Evolutionary conservation across 2,329 filamentous ascomycete species (phyloP).

Genomic region (Sporothrix pallida): DNA sequence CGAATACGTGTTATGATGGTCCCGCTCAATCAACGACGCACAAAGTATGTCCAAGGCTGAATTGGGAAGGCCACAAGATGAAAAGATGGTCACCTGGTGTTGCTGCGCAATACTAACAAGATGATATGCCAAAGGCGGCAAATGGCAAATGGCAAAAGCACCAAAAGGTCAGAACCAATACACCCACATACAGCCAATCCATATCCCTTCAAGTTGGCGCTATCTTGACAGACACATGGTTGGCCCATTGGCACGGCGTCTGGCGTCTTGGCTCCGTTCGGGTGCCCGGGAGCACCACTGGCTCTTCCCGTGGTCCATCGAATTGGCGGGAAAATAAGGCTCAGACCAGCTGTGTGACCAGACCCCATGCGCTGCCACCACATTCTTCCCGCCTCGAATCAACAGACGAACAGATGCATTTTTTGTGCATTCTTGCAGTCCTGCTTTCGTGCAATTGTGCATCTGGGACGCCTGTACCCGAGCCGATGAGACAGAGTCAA

Average conservation of each 20-base stretch:
- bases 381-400: neutral
- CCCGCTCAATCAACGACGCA: no score
- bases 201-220: neutral
- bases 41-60: constrained; percentile 1
- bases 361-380: neutral
- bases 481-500: no score
- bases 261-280: constrained; percentile 12
- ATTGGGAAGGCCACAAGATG: neutral
- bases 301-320: constrained; percentile 10
- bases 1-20: no score
- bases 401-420: constrained; percentile 4
- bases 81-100: neutral
- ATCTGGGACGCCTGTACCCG: neutral
- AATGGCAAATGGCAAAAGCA: neutral
- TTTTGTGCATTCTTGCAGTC: neutral
- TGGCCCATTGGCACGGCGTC: constrained; percentile 12
- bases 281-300: constrained; percentile 24
- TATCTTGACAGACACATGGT: constrained; percentile 11
- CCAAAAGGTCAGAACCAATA: neutral
- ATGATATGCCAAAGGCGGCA: neutral
- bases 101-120: neutral
- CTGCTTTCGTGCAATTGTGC: no score
- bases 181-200: neutral
- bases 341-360: neutral
- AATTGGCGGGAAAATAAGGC: neutral